These are phyloP conservation scores for Podila minutissima DNA, from an alignment of 192 early-diverging fungal species.

Conservation along the genomic window DNA sequence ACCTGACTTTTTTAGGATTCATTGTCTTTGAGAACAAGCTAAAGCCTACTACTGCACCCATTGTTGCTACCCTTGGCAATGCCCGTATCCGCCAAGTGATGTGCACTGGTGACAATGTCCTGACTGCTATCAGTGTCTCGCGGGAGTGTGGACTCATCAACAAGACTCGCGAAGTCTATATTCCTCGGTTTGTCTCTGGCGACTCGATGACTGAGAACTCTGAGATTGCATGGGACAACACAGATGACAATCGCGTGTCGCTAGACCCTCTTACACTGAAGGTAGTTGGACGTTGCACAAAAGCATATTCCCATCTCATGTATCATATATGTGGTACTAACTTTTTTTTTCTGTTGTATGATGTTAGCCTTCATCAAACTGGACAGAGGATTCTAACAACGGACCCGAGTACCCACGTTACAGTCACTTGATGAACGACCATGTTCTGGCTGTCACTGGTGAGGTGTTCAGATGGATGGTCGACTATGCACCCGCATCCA, in stretches of 20 bases:
- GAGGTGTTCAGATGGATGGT: conserved; percentile 97
- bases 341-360: background rate
- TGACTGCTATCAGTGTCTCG: conserved; percentile 95
- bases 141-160: conserved; percentile 93
- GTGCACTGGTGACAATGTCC: conserved; percentile 98
- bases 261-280: conserved; percentile 58
- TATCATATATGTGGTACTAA: background rate
- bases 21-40: conserved; percentile 99
- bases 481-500: conserved; percentile 74
- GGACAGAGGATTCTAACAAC: conserved; percentile 23
- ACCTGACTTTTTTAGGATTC: conserved; percentile 92
- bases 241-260: conserved; percentile 54
- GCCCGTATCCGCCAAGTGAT: conserved; percentile 95
- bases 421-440: conserved; percentile 62
- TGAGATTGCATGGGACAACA: conserved; percentile 78
- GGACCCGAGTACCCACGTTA: conserved; percentile 45
- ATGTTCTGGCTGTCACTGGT: conserved; percentile 92
- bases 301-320: background rate
- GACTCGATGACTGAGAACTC: conserved; percentile 61
- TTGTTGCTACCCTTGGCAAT: conserved; percentile 78
- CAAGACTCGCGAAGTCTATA: conserved; percentile 75
- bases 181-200: conserved; percentile 74
- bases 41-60: conserved; percentile 84
- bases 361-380: conserved; percentile 3
- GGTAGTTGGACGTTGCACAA: conserved; percentile 26